Percentiles rank a stretch among this genome's conserved stretches.
These are phyloP conservation scores for Sporothrix protearum DNA, from an alignment of 2,329 filamentous ascomycete species.

Conservation along the genomic window DNA sequence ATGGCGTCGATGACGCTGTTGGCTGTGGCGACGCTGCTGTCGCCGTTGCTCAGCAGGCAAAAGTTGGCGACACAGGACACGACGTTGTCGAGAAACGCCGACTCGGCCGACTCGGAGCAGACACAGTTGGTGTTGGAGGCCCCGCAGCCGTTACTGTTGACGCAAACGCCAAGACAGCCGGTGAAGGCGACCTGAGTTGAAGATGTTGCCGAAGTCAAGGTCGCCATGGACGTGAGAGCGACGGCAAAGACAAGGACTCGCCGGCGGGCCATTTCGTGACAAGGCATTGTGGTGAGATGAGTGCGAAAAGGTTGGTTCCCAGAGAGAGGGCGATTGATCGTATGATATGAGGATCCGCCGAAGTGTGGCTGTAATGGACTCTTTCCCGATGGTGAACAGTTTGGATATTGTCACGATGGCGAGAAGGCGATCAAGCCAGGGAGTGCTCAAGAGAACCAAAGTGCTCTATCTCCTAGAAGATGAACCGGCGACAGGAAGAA, in stretches of 20 bases:
- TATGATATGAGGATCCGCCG: background rate
- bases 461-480: background rate
- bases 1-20: slow-evolving; percentile 15
- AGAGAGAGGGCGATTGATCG: background rate
- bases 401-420: background rate
- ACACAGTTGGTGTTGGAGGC: slow-evolving; percentile 24
- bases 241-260: background rate
- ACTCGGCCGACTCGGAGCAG: slow-evolving; percentile 19
- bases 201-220: background rate
- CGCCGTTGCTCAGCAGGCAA: slow-evolving; percentile 22
- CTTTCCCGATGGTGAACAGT: background rate
- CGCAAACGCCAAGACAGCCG: slow-evolving; percentile 26
- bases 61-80: slow-evolving; percentile 25
- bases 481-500: background rate
- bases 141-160: slow-evolving; percentile 26
- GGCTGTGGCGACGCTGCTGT: background rate
- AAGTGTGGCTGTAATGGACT: background rate
- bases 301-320: background rate
- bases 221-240: background rate
- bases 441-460: background rate
- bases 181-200: slow-evolving; percentile 19
- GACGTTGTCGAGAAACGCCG: slow-evolving; percentile 24
- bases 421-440: background rate
- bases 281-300: background rate
- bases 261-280: background rate